Percentiles rank a stretch among this genome's conserved stretches.
phyloP scores from a whole-genome alignment of 2,329 filamentous ascomycete genomes.

The Colletotrichum euphorbiae region DNA sequence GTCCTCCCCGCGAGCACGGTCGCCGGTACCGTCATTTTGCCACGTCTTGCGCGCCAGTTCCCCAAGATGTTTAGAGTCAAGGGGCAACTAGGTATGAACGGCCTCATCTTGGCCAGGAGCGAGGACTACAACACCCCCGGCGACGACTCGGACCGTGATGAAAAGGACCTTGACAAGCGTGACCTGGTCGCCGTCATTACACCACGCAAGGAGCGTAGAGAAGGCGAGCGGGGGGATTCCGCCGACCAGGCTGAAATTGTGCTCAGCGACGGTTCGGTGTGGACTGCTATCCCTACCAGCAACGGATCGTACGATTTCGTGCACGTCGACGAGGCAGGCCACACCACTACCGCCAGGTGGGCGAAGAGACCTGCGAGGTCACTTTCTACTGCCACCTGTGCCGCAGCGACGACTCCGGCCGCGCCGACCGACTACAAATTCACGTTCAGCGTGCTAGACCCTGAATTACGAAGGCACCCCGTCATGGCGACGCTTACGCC shows the following conservation, averaged over 20 bases:
- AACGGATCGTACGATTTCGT: conserved; percentile 76
- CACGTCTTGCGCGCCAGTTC: conserved; percentile 69
- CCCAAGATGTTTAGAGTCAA: conserved; percentile 73
- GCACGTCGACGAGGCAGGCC: conserved; percentile 67
- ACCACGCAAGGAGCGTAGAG: conserved; percentile 63
- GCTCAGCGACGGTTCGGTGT: conserved; percentile 71
- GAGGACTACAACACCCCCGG: conserved; percentile 67
- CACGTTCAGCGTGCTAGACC: conserved; percentile 82
- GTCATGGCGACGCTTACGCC: conserved; percentile 77
- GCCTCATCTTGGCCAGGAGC: conserved; percentile 77
- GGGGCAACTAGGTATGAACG: conserved; percentile 73
- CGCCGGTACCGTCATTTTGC: conserved; percentile 65
- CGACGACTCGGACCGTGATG: conserved; percentile 63
- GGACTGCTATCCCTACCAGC: conserved; percentile 63
- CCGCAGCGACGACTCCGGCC: conserved; percentile 42
- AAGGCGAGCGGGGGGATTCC: conserved; percentile 57
- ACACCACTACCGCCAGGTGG: conserved; percentile 75
- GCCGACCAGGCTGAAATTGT: conserved; percentile 73
- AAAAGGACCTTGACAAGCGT: conserved; percentile 61
- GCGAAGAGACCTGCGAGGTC: conserved; percentile 59
- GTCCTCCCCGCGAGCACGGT: conserved; percentile 77
- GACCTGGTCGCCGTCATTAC: conserved; percentile 74
- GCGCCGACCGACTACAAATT: conserved; percentile 64
- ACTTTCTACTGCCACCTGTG: conserved; percentile 42
- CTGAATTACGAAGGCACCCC: conserved; percentile 76